Evolutionary conservation across 1,139 yeast genomes (phyloP).

Genomic region (Geotrichum klebahnii): DNA sequence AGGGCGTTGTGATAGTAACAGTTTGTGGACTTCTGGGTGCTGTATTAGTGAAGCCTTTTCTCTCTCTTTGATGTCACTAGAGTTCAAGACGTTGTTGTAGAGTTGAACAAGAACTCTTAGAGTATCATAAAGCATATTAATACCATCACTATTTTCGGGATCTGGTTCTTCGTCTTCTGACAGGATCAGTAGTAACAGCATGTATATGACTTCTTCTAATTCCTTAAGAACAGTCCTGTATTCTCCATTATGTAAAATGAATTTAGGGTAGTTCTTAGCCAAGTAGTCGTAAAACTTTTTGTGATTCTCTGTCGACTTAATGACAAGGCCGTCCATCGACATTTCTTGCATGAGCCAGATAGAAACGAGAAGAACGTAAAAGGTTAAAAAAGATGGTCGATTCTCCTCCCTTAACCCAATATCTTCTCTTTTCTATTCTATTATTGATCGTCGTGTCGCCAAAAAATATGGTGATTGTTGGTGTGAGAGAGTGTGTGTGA

Average conservation of each 20-base stretch:
- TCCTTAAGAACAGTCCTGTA: conserved; percentile 5
- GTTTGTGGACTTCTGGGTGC: too few relatives aligned
- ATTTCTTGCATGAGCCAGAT: background rate
- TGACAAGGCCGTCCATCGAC: conserved; percentile 7
- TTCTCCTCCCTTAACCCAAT: background rate
- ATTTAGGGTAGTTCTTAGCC: conserved; percentile 9
- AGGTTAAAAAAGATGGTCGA: background rate
- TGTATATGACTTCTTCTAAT: conserved; percentile 11
- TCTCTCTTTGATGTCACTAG: background rate
- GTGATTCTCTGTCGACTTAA: conserved; percentile 10
- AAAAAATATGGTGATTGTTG: too few relatives aligned
- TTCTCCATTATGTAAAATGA: background rate
- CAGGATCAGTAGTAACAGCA: conserved; percentile 6
- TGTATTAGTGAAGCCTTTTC: too few relatives aligned
- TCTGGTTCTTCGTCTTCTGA: conserved; percentile 12
- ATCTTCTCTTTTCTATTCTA: too few relatives aligned
- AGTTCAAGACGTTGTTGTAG: background rate
- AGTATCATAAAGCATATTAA: conserved; percentile 11
- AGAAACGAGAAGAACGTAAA: background rate
- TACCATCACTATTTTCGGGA: conserved; percentile 13
- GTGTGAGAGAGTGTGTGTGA: too few relatives aligned
- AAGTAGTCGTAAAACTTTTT: conserved; percentile 10
- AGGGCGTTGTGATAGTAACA: too few relatives aligned
- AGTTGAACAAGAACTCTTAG: conserved; percentile 10
- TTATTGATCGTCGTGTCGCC: too few relatives aligned